These are phyloP conservation scores for Penicillium sumatraense DNA, from an alignment of 2,329 filamentous ascomycete species.

Conservation along the genomic window DNA sequence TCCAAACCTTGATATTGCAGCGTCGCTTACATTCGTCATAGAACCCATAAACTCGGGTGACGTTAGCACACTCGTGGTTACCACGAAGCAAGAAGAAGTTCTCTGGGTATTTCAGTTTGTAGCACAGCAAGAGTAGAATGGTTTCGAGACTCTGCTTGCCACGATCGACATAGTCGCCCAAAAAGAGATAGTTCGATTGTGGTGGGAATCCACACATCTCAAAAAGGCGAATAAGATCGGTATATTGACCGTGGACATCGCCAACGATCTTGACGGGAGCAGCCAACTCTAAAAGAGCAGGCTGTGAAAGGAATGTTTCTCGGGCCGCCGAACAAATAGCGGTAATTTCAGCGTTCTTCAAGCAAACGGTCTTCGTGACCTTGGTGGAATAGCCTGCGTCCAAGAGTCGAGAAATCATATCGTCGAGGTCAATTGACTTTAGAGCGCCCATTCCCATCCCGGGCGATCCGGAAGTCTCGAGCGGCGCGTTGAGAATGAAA, in stretches of 20 bases:
- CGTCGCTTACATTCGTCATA: conserved; percentile 97
- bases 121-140: conserved; percentile 88
- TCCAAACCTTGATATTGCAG: conserved; percentile 97
- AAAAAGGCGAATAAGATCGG: conserved; percentile 93
- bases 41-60: conserved; percentile 94
- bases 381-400: conserved; percentile 96
- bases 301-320: conserved; percentile 89
- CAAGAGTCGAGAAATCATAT: conserved; percentile 92
- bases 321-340: conserved; percentile 89
- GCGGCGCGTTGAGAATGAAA: conserved; percentile 48
- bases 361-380: conserved; percentile 93
- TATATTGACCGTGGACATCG: conserved; percentile 96
- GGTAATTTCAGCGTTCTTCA: conserved; percentile 96
- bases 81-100: conserved; percentile 96
- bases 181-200: conserved; percentile 86
- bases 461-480: conserved; percentile 53
- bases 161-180: conserved; percentile 95
- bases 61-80: conserved; percentile 96
- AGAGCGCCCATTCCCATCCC: conserved; percentile 85
- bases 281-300: conserved; percentile 86
- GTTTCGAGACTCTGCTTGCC: conserved; percentile 96
- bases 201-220: conserved; percentile 98
- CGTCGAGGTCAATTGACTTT: conserved; percentile 91
- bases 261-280: conserved; percentile 98
- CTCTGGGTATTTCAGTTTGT: conserved; percentile 96